Conservation (phyloP, 2,329 filamentous ascomycete species). For the Corinectria fuckeliana region DNA sequence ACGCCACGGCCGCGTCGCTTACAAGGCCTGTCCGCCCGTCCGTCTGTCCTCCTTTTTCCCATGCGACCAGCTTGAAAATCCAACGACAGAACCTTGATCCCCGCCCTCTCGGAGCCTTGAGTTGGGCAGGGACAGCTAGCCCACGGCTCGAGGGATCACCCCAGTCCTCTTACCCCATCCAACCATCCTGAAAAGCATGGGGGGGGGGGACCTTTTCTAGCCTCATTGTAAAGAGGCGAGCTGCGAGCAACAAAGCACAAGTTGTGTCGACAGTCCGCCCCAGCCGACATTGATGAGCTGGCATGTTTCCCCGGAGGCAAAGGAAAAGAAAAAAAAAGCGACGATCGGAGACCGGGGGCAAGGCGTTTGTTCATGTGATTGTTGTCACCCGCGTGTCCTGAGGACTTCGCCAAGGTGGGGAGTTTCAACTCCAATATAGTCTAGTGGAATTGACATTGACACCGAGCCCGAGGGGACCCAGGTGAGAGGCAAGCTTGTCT, state of each 20-base stretch:
- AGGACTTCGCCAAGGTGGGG: neutral
- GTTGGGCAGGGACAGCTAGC: constrained; percentile 31
- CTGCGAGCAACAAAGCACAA: neutral
- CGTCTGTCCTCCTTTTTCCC: too few species aligned
- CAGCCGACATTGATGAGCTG: constrained; percentile 27
- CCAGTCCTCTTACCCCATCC: constrained; percentile 19
- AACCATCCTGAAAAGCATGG: neutral
- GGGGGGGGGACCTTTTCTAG: neutral
- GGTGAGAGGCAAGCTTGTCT: neutral
- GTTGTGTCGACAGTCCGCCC: constrained; percentile 6
- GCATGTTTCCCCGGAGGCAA: constrained; percentile 10
- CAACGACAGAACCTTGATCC: constrained; percentile 33
- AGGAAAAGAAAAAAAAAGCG: neutral
- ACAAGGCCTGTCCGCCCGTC: neutral
- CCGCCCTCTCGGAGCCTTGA: constrained; percentile 11
- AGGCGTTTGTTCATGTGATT: constrained; percentile 25
- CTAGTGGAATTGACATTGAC: constrained; percentile 7
- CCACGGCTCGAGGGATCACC: constrained; percentile 24
- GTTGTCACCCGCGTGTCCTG: constrained; percentile 6
- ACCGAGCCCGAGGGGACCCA: constrained; percentile 1
- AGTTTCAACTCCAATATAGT: neutral
- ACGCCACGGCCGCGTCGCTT: constrained; percentile 11
- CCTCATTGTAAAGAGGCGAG: constrained; percentile 7
- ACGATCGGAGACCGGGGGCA: constrained; percentile 12
- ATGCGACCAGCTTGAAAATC: constrained; percentile 2